Evolutionary conservation across 164 flowering plant genomes (phyloP).

Genomic region (Dillenia turbinata): DNA sequence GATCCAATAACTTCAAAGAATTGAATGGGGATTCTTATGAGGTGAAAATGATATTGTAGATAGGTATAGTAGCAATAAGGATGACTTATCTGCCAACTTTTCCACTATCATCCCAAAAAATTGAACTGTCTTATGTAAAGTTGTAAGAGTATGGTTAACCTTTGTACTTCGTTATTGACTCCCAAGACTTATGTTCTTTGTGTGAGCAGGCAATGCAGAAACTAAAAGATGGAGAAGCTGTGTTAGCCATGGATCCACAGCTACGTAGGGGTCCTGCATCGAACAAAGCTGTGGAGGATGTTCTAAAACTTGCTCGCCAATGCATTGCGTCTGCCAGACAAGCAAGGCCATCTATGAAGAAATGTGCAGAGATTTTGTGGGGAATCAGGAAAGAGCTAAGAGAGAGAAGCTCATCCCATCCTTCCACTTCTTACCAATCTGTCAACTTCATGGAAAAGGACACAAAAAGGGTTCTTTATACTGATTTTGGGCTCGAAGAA

Average conservation of each 20-base stretch:
- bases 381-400: conserved; percentile 40
- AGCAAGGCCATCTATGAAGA: conserved; percentile 60
- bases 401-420: neutral
- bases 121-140: too few species aligned
- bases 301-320: conserved; percentile 47
- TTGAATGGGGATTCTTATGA: too few species aligned
- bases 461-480: neutral
- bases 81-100: too few species aligned
- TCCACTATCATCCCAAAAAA: too few species aligned
- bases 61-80: too few species aligned
- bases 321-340: conserved; percentile 49
- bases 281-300: conserved; percentile 34
- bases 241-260: conserved; percentile 54
- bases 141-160: too few species aligned
- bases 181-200: neutral
- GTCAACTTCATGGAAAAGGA: conserved; percentile 16
- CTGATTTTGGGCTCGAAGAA: conserved; percentile 20
- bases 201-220: conserved; percentile 56
- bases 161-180: neutral
- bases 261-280: conserved; percentile 50
- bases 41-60: too few species aligned
- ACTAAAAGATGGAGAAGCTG: conserved; percentile 44
- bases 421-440: conserved; percentile 20
- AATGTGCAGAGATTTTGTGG: conserved; percentile 66
- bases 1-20: too few species aligned